phyloP scores from a whole-genome alignment of 164 flowering plant genomes.

The Chimonanthus salicifolius region DNA sequence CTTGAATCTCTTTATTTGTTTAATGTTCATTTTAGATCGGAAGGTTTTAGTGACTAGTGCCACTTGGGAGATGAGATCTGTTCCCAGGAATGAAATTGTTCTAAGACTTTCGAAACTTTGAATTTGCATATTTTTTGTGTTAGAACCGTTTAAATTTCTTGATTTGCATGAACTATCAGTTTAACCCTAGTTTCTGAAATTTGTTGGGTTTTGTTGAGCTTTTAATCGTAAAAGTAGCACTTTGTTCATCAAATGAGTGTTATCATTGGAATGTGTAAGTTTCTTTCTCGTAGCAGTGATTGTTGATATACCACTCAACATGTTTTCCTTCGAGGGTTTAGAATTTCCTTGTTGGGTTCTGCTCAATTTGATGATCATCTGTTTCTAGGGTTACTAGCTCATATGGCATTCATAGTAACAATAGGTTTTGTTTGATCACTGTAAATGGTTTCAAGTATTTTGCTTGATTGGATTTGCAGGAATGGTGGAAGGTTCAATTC shows the following conservation, averaged over 20 bases:
- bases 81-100: constrained; percentile 1
- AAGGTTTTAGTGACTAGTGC: background rate
- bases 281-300: background rate
- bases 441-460: background rate
- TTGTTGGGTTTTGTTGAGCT: constrained; percentile 5
- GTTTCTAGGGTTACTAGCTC: background rate
- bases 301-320: background rate
- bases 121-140: background rate
- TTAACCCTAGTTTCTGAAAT: background rate
- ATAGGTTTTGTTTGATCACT: too few relatives aligned
- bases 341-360: background rate
- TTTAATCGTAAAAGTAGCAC: background rate
- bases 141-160: background rate
- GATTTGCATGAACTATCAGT: background rate
- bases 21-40: background rate
- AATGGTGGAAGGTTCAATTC: constrained; percentile 16
- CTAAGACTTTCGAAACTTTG: constrained; percentile 7
- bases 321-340: background rate
- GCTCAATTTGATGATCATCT: background rate
- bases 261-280: background rate
- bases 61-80: background rate
- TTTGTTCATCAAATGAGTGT: background rate
- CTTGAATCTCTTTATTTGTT: background rate
- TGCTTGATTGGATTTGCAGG: constrained; percentile 12
- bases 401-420: background rate